phyloP scores from a whole-genome alignment of 1,139 yeast species.

The Hyphopichia khmerensis region DNA sequence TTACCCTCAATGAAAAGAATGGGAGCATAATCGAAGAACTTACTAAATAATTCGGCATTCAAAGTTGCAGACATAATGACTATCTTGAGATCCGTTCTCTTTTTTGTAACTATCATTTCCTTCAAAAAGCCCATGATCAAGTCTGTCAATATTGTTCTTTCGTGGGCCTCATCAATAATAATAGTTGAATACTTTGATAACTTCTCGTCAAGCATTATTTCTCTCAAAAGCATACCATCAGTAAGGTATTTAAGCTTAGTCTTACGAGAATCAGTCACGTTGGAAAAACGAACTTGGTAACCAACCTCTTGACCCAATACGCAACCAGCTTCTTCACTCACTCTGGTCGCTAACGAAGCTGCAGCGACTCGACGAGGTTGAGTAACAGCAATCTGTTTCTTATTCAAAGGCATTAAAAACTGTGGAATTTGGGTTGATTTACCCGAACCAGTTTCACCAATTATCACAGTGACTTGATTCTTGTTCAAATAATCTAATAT shows the following conservation, averaged over 20 bases:
- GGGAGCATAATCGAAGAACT: conserved; percentile 76
- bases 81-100: conserved; percentile 56
- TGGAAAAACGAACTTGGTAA: conserved; percentile 81
- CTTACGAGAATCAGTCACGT: conserved; percentile 29
- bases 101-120: conserved; percentile 47
- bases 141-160: conserved; percentile 90
- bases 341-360: conserved; percentile 88
- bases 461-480: conserved; percentile 72
- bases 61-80: conserved; percentile 93
- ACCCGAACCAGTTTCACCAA: conserved; percentile 98
- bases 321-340: conserved; percentile 84
- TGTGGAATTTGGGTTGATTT: conserved; percentile 98
- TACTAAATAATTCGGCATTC: conserved; percentile 86
- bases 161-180: conserved; percentile 97
- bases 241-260: conserved; percentile 85
- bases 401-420: conserved; percentile 57
- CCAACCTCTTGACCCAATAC: conserved; percentile 83
- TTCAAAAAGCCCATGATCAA: conserved; percentile 85
- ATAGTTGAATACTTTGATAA: conserved; percentile 69
- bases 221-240: conserved; percentile 96
- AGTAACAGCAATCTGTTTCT: conserved; percentile 77
- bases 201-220: conserved; percentile 72
- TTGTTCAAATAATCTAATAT: conserved; percentile 54
- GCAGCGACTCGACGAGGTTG: conserved; percentile 99
- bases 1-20: conserved; percentile 87